phyloP scores from a whole-genome alignment of 306 rosid genomes.

The Cajanus cajan region DNA sequence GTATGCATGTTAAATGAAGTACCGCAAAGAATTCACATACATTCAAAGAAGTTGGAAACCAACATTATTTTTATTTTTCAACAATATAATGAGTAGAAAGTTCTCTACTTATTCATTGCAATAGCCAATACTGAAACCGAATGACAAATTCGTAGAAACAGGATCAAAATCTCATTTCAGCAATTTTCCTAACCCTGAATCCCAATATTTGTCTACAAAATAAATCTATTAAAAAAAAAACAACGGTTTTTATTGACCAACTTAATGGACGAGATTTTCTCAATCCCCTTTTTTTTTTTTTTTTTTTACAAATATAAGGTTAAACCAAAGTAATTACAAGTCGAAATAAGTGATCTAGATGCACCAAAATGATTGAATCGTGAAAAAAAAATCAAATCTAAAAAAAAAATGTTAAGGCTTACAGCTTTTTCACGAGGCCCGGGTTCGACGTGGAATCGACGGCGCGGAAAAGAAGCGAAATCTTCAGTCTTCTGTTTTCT shows the following conservation, averaged over 20 bases:
- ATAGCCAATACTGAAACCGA: background rate
- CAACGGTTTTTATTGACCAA: background rate
- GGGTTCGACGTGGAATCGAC: constrained; percentile 69
- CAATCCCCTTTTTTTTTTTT: background rate
- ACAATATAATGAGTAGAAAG: background rate
- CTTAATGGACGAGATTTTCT: background rate
- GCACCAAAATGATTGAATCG: background rate
- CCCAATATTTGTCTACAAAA: background rate
- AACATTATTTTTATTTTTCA: background rate
- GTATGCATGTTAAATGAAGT: background rate
- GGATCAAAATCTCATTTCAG: background rate
- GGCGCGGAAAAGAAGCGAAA: constrained; percentile 52
- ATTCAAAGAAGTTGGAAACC: background rate
- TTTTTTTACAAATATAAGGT: background rate
- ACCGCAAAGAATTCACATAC: background rate
- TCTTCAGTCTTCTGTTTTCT: constrained; percentile 45
- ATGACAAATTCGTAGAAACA: background rate
- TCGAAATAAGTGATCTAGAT: background rate
- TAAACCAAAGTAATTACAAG: background rate
- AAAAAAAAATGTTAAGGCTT: constrained; percentile 13
- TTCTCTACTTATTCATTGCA: background rate
- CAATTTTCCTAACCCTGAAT: background rate
- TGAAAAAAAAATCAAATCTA: background rate
- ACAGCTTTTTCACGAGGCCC: constrained; percentile 92
- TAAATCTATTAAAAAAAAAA: background rate